phyloP scores from a whole-genome alignment of 1,284 basidiomycete genomes.

The Naganishia albida region DNA sequence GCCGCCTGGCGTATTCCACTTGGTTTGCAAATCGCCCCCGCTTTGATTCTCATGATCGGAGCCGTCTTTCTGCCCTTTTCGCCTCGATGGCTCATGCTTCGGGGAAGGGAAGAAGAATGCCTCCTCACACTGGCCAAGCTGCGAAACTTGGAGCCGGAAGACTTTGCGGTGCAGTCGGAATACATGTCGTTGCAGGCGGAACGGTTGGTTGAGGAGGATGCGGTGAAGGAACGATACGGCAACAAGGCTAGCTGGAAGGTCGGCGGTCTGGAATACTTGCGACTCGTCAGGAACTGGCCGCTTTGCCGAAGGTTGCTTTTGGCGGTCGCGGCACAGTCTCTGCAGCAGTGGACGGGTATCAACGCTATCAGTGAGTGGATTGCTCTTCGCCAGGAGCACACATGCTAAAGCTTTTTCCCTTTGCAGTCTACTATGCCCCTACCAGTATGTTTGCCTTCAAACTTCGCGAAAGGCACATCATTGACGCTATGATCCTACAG shows the following conservation, averaged over 20 bases:
- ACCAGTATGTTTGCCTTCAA: constrained; percentile 8
- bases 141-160: constrained; percentile 61
- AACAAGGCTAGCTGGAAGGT: constrained; percentile 45
- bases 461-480: neutral
- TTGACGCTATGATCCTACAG: neutral
- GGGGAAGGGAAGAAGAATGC: constrained; percentile 71
- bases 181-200: constrained; percentile 81
- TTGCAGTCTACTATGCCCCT: constrained; percentile 41
- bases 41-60: constrained; percentile 62
- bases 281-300: constrained; percentile 48
- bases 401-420: neutral
- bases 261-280: constrained; percentile 47
- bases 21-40: constrained; percentile 72
- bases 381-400: too few species aligned
- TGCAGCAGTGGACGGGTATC: constrained; percentile 53
- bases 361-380: constrained; percentile 38
- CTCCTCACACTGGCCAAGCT: constrained; percentile 65
- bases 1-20: constrained; percentile 77
- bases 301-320: constrained; percentile 49
- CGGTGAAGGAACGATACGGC: constrained; percentile 52
- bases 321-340: constrained; percentile 48
- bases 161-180: constrained; percentile 72
- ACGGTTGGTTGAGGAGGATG: constrained; percentile 69
- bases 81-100: constrained; percentile 65
- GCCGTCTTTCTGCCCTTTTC: constrained; percentile 57